Base-by-base conservation (phyloP, 805 yeast species). In the Wickerhamomyces bisporus region DNA sequence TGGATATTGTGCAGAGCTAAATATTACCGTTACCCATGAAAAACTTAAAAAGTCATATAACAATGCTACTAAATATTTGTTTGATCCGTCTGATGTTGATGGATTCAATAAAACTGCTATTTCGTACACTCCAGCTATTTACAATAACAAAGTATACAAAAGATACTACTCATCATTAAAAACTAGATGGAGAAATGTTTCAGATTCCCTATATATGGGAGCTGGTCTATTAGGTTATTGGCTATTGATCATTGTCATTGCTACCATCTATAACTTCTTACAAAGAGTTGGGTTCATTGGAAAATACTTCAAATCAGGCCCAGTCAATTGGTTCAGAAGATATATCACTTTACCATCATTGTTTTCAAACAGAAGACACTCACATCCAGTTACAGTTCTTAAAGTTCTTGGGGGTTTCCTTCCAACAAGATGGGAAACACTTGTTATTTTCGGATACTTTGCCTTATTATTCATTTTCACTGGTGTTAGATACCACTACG, bases 211-310 rank as follows among this genome's bases (percentile, higher is more conserved):
- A 21, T 64, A 58, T 41, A 57, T 70, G 49, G 81, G 75, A 30
- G 58, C 66, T 12, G 76, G 66, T 2, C 44, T 68, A 26, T 39
- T 77, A 17, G 70, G 72, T 0, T 74, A 69, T 45, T 75, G 80
- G 79, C 70, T 61, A 4, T 35, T 62, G 1, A 57, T 77, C 29
- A 48, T 73, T 38, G 30, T 75, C 1, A 21, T 68, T 18, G 65
- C 73, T 4, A 65, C 66, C 2, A 16, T 73, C 13, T 47, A 47
- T 44, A 53, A 52, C 39, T 26, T 50, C 26, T 15, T 43, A 20
- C 44, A 44, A 42, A 41, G 39, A 35, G 28, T 39, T 20, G 31
- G 45, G 13, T 44, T 55, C 20, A 15, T 52, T 23, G 35, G 48
- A 18, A 42, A 42, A 20, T 26, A 41, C 17, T 37, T 52, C 24